These are phyloP conservation scores for Marchantia paleacea DNA, from an alignment of 225 moss, liverwort and hornwort genomes.

Conservation along the genomic window DNA sequence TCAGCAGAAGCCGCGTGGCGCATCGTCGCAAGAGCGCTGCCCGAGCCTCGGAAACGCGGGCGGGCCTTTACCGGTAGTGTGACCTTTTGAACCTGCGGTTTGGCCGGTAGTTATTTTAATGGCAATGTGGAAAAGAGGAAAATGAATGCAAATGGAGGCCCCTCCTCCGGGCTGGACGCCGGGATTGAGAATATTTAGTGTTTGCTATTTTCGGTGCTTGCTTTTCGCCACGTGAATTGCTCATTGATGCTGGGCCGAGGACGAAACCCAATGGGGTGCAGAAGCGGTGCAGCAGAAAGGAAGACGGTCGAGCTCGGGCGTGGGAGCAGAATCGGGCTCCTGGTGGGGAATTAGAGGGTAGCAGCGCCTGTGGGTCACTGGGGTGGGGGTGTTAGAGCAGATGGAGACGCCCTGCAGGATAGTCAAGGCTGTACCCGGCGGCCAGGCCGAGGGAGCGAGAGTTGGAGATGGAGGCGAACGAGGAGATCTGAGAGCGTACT, in stretches of 20 bases:
- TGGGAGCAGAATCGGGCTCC: background rate
- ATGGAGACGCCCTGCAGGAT: no score
- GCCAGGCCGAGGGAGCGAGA: background rate
- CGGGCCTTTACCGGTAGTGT: background rate
- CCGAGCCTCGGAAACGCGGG: no score
- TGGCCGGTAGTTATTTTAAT: background rate
- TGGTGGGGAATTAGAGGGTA: constrained; percentile 1
- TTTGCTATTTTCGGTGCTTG: constrained; percentile 1
- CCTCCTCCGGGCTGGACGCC: background rate
- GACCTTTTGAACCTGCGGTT: background rate
- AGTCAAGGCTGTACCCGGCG: background rate
- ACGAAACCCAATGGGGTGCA: background rate
- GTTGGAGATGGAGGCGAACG: background rate
- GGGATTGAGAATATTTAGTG: background rate
- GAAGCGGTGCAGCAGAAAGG: background rate
- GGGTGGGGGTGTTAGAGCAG: background rate
- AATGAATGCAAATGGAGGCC: background rate
- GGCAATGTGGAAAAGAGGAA: background rate
- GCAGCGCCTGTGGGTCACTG: no score
- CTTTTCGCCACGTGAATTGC: constrained; percentile 13
- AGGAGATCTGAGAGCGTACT: background rate
- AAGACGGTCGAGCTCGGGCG: background rate
- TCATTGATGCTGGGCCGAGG: background rate
- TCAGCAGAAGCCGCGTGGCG: constrained; percentile 13
- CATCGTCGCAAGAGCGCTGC: background rate